These are phyloP conservation scores for Neoascochyta sp. DNA, from an alignment of 2,329 filamentous ascomycete genomes.

Conservation along the genomic window DNA sequence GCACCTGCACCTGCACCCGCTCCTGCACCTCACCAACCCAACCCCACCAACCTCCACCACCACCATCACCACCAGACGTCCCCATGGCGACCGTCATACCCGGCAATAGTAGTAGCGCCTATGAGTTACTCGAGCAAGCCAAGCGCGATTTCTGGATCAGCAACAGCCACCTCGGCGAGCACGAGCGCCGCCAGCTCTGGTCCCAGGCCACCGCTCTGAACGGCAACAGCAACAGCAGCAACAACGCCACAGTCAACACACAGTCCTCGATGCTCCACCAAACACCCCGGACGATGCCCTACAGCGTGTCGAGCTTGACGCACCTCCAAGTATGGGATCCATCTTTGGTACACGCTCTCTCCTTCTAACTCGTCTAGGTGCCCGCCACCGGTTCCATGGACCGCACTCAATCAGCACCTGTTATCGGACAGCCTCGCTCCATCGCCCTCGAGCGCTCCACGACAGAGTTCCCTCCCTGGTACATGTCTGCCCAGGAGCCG, in stretches of 20 bases:
- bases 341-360: constrained; percentile 24
- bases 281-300: constrained; percentile 36
- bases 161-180: constrained; percentile 32
- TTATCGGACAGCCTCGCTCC: constrained; percentile 23
- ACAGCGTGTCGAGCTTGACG: constrained; percentile 15
- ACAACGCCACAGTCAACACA: constrained; percentile 9
- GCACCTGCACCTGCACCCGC: too few relatives aligned
- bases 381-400: constrained; percentile 27
- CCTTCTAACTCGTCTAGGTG: constrained; percentile 31
- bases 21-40: too few relatives aligned
- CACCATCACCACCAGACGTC: too few relatives aligned
- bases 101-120: constrained; percentile 18
- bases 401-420: constrained; percentile 34
- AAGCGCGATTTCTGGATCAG: constrained; percentile 35
- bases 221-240: constrained; percentile 15
- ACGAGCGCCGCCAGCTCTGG: constrained; percentile 37
- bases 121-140: constrained; percentile 34
- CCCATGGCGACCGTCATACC: constrained; percentile 27
- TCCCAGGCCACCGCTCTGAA: constrained; percentile 18
- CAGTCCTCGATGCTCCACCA: constrained; percentile 24
- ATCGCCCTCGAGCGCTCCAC: constrained; percentile 20
- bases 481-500: constrained; percentile 17
- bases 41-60: too few relatives aligned
- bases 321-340: constrained; percentile 32
- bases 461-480: constrained; percentile 24